phyloP scores from a whole-genome alignment of 208 protist species.

The Vickermania spadyakhi region DNA sequence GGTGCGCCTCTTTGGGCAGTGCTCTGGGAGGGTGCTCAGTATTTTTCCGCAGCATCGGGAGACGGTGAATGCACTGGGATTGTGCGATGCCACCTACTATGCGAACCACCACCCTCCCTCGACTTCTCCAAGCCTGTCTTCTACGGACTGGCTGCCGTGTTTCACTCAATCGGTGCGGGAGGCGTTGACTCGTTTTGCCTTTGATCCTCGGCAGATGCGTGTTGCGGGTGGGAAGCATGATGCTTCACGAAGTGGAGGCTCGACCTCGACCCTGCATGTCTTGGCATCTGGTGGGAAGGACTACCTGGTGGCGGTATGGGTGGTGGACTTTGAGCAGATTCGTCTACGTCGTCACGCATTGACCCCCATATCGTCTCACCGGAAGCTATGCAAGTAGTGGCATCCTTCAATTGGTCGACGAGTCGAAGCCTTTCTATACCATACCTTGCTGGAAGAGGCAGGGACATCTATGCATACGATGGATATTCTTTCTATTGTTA shows the following conservation, averaged over 20 bases:
- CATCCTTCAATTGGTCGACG: no score
- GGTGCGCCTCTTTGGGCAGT: slow-evolving; percentile 46
- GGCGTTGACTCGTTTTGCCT: neutral
- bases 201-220: neutral
- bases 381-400: no score
- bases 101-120: no score
- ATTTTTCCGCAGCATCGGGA: slow-evolving; percentile 49
- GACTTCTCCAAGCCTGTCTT: no score
- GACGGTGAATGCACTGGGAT: slow-evolving; percentile 46
- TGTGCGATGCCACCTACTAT: neutral
- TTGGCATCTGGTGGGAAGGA: slow-evolving; percentile 64
- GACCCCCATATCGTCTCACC: no score
- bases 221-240: neutral
- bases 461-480: no score
- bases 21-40: slow-evolving; percentile 4
- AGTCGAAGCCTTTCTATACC: no score
- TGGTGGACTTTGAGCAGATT: slow-evolving; percentile 74
- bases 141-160: neutral
- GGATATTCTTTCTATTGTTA: no score
- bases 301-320: slow-evolving; percentile 57
- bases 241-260: neutral
- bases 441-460: no score
- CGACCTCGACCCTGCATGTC: slow-evolving; percentile 36
- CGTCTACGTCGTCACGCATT: no score
- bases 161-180: neutral